These are phyloP conservation scores for Mucor irregularis DNA, from an alignment of 371 early-diverging fungal species.

Conservation along the genomic window DNA sequence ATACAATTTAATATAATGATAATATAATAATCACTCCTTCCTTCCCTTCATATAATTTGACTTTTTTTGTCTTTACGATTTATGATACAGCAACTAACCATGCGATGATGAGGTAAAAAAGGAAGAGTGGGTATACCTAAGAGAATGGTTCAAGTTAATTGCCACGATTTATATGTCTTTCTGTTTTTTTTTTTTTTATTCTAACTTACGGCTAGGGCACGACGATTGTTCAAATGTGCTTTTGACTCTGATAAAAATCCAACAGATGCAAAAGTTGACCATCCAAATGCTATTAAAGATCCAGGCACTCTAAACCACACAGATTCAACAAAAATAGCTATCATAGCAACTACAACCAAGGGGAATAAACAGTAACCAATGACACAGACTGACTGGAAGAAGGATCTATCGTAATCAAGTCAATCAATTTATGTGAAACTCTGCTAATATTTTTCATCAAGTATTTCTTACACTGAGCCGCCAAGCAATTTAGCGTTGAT, in stretches of 20 bases:
- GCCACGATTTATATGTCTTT: background rate
- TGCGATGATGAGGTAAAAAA: slow-evolving; percentile 90
- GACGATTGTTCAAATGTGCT: slow-evolving; percentile 75
- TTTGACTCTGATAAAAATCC: slow-evolving; percentile 78
- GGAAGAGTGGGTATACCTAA: slow-evolving; percentile 78
- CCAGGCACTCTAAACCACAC: slow-evolving; percentile 72
- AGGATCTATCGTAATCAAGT: too few species aligned
- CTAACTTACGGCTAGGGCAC: slow-evolving; percentile 78
- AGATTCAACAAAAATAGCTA: slow-evolving; percentile 61
- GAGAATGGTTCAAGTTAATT: background rate
- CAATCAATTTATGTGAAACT: too few species aligned
- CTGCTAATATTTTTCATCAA: background rate
- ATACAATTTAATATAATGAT: background rate
- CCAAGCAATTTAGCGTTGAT: slow-evolving; percentile 92
- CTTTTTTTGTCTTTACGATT: slow-evolving; percentile 4
- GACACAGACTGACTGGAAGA: slow-evolving; percentile 93
- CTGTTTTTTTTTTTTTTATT: background rate
- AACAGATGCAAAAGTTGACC: slow-evolving; percentile 87
- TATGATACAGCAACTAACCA: slow-evolving; percentile 86
- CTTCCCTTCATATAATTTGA: too few species aligned
- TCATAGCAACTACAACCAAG: slow-evolving; percentile 73
- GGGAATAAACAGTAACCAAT: slow-evolving; percentile 96
- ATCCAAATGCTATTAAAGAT: slow-evolving; percentile 71
- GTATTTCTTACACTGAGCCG: slow-evolving; percentile 60
- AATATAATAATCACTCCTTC: too few species aligned